Percentiles rank a stretch among this genome's conserved stretches.
Conservation (phyloP, 2,329 filamentous ascomycete species). For the Beauveria scarabaeidicola region DNA sequence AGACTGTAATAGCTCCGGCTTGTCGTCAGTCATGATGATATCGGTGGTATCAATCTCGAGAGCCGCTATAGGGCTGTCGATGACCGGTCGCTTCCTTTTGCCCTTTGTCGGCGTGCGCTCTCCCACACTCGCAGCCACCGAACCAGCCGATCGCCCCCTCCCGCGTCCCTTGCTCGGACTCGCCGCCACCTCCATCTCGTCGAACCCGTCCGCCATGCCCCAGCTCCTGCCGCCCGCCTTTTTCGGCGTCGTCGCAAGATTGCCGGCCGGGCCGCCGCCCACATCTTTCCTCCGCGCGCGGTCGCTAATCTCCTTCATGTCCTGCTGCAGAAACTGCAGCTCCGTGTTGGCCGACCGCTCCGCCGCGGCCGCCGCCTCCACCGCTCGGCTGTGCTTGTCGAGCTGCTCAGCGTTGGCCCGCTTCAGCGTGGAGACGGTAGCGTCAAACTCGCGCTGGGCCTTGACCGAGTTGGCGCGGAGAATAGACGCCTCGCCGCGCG, state of each 20-base stretch:
- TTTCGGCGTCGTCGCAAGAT: constrained; percentile 49
- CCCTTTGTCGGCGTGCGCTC: constrained; percentile 56
- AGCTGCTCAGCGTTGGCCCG: constrained; percentile 56
- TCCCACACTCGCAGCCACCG: constrained; percentile 35
- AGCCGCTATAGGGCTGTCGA: constrained; percentile 58
- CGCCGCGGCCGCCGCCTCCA: constrained; percentile 57
- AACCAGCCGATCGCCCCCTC: constrained; percentile 29
- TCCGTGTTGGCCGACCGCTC: constrained; percentile 59
- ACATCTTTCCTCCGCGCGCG: constrained; percentile 38
- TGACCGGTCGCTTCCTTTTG: constrained; percentile 59
- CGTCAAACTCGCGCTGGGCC: constrained; percentile 51
- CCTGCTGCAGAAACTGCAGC: constrained; percentile 63
- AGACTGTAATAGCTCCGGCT: constrained; percentile 12
- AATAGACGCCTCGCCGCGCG: constrained; percentile 65
- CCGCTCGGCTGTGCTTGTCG: constrained; percentile 52
- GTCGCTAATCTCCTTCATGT: constrained; percentile 52
- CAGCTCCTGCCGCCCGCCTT: constrained; percentile 42
- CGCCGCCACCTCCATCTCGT: constrained; percentile 51
- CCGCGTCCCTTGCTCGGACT: constrained; percentile 46
- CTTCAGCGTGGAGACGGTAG: constrained; percentile 51
- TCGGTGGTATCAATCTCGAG: constrained; percentile 45
- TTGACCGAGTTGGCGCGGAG: constrained; percentile 63
- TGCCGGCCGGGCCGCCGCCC: constrained; percentile 17
- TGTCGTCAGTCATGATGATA: constrained; percentile 27
- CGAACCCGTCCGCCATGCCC: constrained; percentile 66